Conservation (phyloP, 1,139 yeast genomes). For the Hyphopichia buzzinii region DNA sequence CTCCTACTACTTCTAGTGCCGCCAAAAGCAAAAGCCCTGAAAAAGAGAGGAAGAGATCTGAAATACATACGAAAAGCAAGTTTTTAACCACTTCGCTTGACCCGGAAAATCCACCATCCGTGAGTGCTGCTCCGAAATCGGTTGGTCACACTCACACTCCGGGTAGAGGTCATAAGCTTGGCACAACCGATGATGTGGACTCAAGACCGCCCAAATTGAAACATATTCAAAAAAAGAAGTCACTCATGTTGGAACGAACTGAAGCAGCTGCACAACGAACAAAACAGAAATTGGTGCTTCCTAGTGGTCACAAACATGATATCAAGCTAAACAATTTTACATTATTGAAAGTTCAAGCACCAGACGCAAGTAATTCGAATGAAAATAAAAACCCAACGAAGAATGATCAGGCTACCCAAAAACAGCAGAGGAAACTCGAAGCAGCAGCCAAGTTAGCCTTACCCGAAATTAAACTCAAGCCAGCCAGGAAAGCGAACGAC, state of each 20-base stretch:
- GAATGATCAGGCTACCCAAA: background rate
- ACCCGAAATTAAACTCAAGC: constrained; percentile 2
- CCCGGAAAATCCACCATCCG: constrained; percentile 18
- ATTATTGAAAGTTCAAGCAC: constrained; percentile 2
- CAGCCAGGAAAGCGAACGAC: constrained; percentile 1
- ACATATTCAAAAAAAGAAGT: constrained; percentile 20
- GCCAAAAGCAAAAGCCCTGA: constrained; percentile 17
- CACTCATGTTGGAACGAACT: constrained; percentile 30
- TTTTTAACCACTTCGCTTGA: constrained; percentile 38
- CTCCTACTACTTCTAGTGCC: constrained; percentile 31
- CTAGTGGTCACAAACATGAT: constrained; percentile 25
- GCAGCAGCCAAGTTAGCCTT: background rate
- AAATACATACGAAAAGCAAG: constrained; percentile 21
- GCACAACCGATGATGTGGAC: background rate
- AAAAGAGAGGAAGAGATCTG: background rate
- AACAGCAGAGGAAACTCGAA: constrained; percentile 1
- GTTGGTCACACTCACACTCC: background rate
- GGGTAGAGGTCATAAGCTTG: background rate
- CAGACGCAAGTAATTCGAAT: background rate
- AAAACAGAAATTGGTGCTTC: constrained; percentile 30
- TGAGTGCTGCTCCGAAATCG: constrained; percentile 1
- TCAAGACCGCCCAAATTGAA: background rate
- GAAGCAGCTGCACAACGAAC: constrained; percentile 28
- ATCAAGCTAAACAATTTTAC: constrained; percentile 8
- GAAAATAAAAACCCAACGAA: background rate